Base-by-base conservation (phyloP, 164 flowering plant genomes). In the Buxus sempervirens region DNA sequence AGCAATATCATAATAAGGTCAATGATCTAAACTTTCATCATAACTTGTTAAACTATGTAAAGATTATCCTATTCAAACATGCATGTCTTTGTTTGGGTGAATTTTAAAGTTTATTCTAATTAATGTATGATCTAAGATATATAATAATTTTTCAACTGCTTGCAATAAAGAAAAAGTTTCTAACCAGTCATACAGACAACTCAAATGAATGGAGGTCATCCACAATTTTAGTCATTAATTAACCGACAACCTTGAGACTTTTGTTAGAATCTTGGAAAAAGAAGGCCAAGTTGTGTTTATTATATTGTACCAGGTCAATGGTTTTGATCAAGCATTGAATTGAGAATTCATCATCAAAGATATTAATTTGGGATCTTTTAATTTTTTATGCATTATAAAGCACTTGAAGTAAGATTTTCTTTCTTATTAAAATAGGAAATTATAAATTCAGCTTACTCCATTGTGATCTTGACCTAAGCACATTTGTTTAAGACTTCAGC, bases 251-350 rank as follows among this genome's bases (percentile, higher is more conserved):
- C 60, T 72, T 25, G 23, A 62, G 53, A 67, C 67, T 62, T 67
- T 9, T 61, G 49, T 45, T 72, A 62, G 67, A 66, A 66, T 57
- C 69, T 49, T 57, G 26, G 38, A 62, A 67, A 67, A 67, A 20
- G 56, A n/a, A 73, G 48, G 20, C 41, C 75, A 62, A 60, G 25
- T 66, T 55, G 70, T 58, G 23, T 0, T 36, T 61, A 66, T 27
- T 56, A 14, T 67, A 73, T 4, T 62, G 49, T 67, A 28, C 38
- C 49, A 67, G 71, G 71, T 73, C 75, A 73, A 73, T 73, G 75
- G 58, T 63, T 67, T 67, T 67, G 67, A 73, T 67, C 67, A 62
- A 57, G 59, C 62, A 67, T 67, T 67, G 67, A 67, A 67, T 62
- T 67, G 41, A 45, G 54, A 67, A 65, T 27, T 62, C 36, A 25